These are phyloP conservation scores for Phialophora tarda DNA, from an alignment of 2,329 filamentous ascomycete species.

Conservation along the genomic window DNA sequence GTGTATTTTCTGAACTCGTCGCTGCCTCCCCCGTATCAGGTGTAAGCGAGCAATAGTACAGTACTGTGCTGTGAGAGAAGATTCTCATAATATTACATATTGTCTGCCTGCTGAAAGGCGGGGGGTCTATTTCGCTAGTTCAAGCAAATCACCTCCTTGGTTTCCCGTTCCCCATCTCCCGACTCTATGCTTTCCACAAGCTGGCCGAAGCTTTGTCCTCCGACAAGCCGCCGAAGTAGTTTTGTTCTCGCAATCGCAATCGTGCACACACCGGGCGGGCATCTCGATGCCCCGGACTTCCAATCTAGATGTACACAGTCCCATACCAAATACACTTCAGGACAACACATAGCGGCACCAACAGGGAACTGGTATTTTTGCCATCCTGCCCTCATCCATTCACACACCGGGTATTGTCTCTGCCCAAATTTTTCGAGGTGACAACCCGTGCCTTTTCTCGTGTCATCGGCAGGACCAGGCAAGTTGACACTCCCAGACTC, in stretches of 20 bases:
- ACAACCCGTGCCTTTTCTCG: background rate
- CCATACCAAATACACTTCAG: background rate
- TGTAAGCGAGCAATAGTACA: no score
- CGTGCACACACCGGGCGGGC: background rate
- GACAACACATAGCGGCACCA: background rate
- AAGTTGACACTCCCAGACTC: background rate
- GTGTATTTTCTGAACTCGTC: no score
- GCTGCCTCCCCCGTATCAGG: no score
- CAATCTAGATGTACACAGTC: background rate
- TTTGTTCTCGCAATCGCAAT: background rate
- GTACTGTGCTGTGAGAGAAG: no score
- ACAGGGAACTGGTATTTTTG: background rate
- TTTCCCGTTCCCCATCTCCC: background rate
- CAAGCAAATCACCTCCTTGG: background rate
- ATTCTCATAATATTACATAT: no score
- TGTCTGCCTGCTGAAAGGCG: background rate
- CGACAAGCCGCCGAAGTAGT: background rate
- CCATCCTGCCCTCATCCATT: background rate
- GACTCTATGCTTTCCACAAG: background rate
- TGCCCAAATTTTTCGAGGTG: background rate
- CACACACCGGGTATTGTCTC: background rate
- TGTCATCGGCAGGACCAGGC: background rate
- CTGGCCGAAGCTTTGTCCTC: background rate
- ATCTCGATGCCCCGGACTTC: background rate
- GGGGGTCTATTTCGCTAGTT: background rate